Evolutionary conservation across 805 yeast species (phyloP).

Genomic region (Nakazawaea molendinolei): DNA sequence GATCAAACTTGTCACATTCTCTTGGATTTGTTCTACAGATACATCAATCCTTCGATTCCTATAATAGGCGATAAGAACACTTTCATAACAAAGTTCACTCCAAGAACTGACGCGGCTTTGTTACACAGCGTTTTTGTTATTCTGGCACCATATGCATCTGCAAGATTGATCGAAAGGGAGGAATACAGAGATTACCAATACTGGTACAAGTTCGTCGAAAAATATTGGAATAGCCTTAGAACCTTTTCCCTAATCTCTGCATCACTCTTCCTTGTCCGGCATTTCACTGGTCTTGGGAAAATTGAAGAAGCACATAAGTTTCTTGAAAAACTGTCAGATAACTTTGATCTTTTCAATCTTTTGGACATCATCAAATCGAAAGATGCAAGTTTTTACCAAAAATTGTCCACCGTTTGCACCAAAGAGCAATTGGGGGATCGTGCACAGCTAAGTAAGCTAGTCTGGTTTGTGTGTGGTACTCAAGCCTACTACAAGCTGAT

Average conservation of each 20-base stretch:
- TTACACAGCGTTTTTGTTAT: constrained; percentile 20
- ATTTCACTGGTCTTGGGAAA: constrained; percentile 12
- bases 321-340: constrained; percentile 30
- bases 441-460: constrained; percentile 25
- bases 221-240: constrained; percentile 25
- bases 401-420: constrained; percentile 21
- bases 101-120: constrained; percentile 24
- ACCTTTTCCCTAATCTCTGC: constrained; percentile 10
- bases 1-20: constrained; percentile 25
- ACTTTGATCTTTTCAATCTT: constrained; percentile 26
- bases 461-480: constrained; percentile 34
- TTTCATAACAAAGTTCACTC: constrained; percentile 23
- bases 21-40: constrained; percentile 33
- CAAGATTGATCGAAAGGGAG: constrained; percentile 19
- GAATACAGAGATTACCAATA: constrained; percentile 25
- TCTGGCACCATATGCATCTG: constrained; percentile 25
- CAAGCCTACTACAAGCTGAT: constrained; percentile 25
- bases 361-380: constrained; percentile 12
- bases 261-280: constrained; percentile 15
- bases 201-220: constrained; percentile 30
- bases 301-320: constrained; percentile 23
- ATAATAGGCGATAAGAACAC: constrained; percentile 28
- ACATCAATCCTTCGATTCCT: constrained; percentile 31
- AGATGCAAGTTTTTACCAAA: constrained; percentile 19
- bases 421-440: constrained; percentile 27